Evolutionary conservation across 2,329 filamentous ascomycete genomes (phyloP).

Genomic region (Aspergillus novoparasiticus): DNA sequence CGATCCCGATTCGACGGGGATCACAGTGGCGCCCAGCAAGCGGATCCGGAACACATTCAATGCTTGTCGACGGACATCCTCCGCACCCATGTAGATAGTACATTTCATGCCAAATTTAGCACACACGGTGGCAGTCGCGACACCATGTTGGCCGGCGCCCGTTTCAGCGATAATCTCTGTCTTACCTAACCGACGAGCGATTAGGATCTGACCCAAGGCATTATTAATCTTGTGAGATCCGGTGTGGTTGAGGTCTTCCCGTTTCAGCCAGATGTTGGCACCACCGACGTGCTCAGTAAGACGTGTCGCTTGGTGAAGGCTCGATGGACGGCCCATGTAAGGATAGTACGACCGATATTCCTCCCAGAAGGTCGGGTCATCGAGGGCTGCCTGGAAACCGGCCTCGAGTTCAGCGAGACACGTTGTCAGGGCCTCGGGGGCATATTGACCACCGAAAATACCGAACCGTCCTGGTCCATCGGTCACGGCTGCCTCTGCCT

Average conservation of each 20-base stretch:
- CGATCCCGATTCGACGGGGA: conserved; percentile 84
- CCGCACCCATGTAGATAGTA: conserved; percentile 94
- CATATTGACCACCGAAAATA: conserved; percentile 92
- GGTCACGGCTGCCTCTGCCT: conserved; percentile 43
- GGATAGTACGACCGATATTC: conserved; percentile 90
- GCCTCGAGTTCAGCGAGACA: conserved; percentile 84
- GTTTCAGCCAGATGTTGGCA: conserved; percentile 93
- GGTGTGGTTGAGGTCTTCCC: conserved; percentile 94
- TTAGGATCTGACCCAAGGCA: conserved; percentile 82
- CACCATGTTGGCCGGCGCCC: conserved; percentile 93
- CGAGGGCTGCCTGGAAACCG: conserved; percentile 80
- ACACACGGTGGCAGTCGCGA: conserved; percentile 91
- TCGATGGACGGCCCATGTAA: conserved; percentile 90
- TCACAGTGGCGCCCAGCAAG: conserved; percentile 82
- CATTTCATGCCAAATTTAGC: conserved; percentile 97
- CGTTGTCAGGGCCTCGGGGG: conserved; percentile 93
- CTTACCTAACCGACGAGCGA: conserved; percentile 82
- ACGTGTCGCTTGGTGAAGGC: conserved; percentile 80
- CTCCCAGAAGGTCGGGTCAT: conserved; percentile 90
- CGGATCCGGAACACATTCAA: conserved; percentile 97
- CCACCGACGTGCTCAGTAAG: conserved; percentile 84
- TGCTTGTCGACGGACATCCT: conserved; percentile 89
- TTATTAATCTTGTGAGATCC: conserved; percentile 99
- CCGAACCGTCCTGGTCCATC: conserved; percentile 72
- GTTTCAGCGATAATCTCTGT: conserved; percentile 95